A percentile compares a stretch with the other conserved stretches of the same genome.
These are phyloP conservation scores for Cryptosporidium tyzzeri DNA, from an alignment of 169 alveolate species.

Conservation along the genomic window DNA sequence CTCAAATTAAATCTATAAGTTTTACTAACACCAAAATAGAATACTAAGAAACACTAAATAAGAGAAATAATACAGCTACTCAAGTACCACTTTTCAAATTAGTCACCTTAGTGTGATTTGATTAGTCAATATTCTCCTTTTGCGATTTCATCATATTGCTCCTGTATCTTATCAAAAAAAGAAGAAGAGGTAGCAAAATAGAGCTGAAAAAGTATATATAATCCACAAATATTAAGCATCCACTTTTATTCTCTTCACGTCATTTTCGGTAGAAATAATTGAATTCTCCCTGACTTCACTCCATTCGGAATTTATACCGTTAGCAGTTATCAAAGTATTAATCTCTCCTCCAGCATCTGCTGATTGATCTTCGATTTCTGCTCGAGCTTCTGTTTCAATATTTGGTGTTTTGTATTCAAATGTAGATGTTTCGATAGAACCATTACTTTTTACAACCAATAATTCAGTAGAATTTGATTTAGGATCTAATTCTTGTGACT, in stretches of 20 bases:
- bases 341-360: neutral
- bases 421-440: neutral
- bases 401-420: neutral
- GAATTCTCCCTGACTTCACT: neutral
- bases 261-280: slow-evolving; percentile 18
- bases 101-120: neutral
- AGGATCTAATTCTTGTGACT: slow-evolving; percentile 3
- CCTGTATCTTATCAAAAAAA: slow-evolving; percentile 15
- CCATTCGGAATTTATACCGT: neutral
- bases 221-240: neutral
- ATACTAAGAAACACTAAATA: neutral
- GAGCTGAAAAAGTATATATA: neutral
- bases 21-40: neutral
- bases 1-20: neutral
- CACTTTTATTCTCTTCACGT: slow-evolving; percentile 5
- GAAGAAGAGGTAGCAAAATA: slow-evolving; percentile 7
- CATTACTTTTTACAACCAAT: neutral
- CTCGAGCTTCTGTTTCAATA: neutral
- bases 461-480: neutral
- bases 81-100: neutral
- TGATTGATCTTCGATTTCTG: neutral
- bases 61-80: neutral
- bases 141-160: neutral
- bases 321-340: neutral
- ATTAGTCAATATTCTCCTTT: neutral